Conservation (phyloP, 1,284 basidiomycete species). For the Heterobasidion irregulare region DNA sequence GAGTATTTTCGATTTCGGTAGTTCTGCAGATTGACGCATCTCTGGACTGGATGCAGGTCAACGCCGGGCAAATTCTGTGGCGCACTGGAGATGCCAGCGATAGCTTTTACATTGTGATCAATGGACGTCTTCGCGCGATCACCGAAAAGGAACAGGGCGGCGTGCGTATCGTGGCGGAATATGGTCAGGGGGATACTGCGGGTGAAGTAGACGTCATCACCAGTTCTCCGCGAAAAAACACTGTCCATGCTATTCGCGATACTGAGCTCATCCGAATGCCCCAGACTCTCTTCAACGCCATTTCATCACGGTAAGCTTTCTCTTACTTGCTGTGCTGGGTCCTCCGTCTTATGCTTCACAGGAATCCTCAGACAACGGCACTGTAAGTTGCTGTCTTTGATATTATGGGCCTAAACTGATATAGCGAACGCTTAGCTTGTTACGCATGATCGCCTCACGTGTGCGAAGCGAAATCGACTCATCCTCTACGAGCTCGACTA, state of each 20-base stretch:
- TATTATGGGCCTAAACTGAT: neutral
- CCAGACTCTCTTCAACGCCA: conserved; percentile 95
- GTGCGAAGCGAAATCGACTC: conserved; percentile 79
- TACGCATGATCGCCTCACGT: conserved; percentile 89
- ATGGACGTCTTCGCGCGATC: conserved; percentile 87
- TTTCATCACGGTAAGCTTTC: conserved; percentile 63
- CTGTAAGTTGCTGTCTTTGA: conserved; percentile 46
- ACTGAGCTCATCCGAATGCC: conserved; percentile 98
- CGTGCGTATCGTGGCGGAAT: conserved; percentile 85
- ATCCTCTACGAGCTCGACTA: conserved; percentile 37
- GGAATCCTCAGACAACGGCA: conserved; percentile 92
- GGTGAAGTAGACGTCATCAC: conserved; percentile 98
- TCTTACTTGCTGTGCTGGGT: neutral
- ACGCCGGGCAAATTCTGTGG: conserved; percentile 90
- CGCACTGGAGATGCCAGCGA: conserved; percentile 85
- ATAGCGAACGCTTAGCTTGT: conserved; percentile 37
- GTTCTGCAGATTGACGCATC: conserved; percentile 97
- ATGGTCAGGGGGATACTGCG: conserved; percentile 85
- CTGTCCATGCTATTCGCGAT: conserved; percentile 96
- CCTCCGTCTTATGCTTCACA: conserved; percentile 18
- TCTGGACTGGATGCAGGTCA: conserved; percentile 97
- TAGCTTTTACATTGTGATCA: conserved; percentile 98
- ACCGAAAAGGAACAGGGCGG: conserved; percentile 62
- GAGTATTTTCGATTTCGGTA: conserved; percentile 19
- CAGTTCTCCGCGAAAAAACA: conserved; percentile 79